Conservation (phyloP, 2,329 filamentous ascomycete genomes). For the Aspergillus hiratsukae region DNA sequence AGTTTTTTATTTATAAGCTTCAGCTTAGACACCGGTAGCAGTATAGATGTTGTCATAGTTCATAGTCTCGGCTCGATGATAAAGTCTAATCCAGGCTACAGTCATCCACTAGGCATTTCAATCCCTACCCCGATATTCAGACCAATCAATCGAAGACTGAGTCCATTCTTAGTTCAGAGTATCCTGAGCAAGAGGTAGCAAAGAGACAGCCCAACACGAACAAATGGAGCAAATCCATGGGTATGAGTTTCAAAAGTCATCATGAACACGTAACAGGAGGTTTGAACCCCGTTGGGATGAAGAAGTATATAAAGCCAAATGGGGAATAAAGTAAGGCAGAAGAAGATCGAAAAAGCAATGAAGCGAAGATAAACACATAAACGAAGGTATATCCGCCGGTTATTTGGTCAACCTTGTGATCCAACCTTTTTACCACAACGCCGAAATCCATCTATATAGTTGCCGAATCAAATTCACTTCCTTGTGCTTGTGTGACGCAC, state of each 20-base stretch:
- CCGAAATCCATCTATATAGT: slow-evolving; percentile 20
- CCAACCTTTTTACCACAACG: slow-evolving; percentile 22
- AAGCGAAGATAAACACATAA: slow-evolving; percentile 1
- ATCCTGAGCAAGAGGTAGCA: neutral
- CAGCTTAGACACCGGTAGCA: neutral
- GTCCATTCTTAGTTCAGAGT: neutral
- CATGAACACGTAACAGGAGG: slow-evolving; percentile 17
- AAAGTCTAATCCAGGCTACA: neutral
- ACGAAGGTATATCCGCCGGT: slow-evolving; percentile 7
- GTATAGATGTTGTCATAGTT: neutral
- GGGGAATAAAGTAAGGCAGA: slow-evolving; percentile 3
- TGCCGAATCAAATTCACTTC: neutral
- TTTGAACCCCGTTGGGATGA: slow-evolving; percentile 1
- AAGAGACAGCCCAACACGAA: slow-evolving; percentile 5
- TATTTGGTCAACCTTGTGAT: slow-evolving; percentile 1
- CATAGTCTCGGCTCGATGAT: neutral
- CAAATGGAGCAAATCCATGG: slow-evolving; percentile 12
- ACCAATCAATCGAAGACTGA: neutral
- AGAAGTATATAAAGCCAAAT: slow-evolving; percentile 4
- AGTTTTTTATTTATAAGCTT: neutral
- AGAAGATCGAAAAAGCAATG: neutral
- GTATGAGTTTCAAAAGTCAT: slow-evolving; percentile 18
- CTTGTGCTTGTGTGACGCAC: neutral
- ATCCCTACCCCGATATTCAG: no score
- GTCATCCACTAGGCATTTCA: neutral